Percentiles rank a stretch among this genome's conserved stretches.
Evolutionary conservation across 2,329 filamentous ascomycete species (phyloP).

Genomic region (Pestalotiopsis sp.): DNA sequence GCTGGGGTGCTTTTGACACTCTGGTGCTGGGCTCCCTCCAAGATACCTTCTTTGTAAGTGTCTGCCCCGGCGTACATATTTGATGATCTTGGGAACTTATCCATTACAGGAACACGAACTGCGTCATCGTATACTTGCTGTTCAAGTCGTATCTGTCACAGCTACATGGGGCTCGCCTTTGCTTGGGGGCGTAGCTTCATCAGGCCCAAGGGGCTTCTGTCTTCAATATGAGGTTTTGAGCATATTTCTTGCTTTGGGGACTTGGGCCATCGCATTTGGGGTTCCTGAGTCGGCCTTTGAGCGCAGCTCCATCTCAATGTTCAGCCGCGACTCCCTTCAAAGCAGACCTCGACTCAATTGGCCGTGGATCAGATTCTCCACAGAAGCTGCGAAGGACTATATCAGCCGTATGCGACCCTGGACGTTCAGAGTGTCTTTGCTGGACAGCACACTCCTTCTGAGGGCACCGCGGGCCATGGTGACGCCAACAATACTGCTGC

Average conservation of each 20-base stretch:
- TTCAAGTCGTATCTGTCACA: slow-evolving; percentile 43
- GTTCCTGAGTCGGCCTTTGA: slow-evolving; percentile 55
- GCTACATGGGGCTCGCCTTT: slow-evolving; percentile 56
- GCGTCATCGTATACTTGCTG: slow-evolving; percentile 41
- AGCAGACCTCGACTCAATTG: slow-evolving; percentile 19
- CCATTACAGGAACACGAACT: slow-evolving; percentile 54
- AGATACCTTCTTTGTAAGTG: slow-evolving; percentile 57
- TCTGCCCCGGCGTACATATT: background rate
- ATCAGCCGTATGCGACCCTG: slow-evolving; percentile 38
- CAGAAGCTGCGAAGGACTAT: slow-evolving; percentile 36
- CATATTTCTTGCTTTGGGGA: slow-evolving; percentile 45
- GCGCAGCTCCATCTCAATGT: slow-evolving; percentile 32
- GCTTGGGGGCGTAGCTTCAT: slow-evolving; percentile 50
- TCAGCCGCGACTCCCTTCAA: slow-evolving; percentile 17
- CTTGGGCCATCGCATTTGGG: slow-evolving; percentile 47
- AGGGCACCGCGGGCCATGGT: slow-evolving; percentile 47
- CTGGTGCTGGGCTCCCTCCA: slow-evolving; percentile 53
- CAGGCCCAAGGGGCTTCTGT: slow-evolving; percentile 38
- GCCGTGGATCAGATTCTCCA: slow-evolving; percentile 27
- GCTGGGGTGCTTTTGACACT: slow-evolving; percentile 60
- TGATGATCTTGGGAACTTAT: slow-evolving; percentile 20
- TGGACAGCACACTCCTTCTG: slow-evolving; percentile 34
- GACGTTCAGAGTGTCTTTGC: slow-evolving; percentile 32
- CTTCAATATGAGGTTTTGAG: slow-evolving; percentile 53
- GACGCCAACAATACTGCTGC: slow-evolving; percentile 50